Evolutionary conservation across 192 early-diverging fungal species (phyloP).

Genomic region (Backusella australiensis): DNA sequence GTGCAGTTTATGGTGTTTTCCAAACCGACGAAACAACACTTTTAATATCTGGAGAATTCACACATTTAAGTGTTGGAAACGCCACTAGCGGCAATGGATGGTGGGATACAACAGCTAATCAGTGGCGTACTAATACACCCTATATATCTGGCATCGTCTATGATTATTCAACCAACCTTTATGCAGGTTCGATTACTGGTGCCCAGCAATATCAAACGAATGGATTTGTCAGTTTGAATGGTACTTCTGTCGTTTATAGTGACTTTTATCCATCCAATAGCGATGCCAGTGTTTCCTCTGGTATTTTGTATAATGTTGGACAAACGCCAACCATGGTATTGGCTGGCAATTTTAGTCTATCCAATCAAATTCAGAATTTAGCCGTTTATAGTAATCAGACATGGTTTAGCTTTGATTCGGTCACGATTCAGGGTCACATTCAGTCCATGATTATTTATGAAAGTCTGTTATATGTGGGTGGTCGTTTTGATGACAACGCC

Average conservation of each 20-base stretch:
- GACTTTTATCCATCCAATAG: neutral
- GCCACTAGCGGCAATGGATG: slow-evolving; percentile 7
- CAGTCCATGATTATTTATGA: slow-evolving; percentile 45
- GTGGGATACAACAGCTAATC: slow-evolving; percentile 7
- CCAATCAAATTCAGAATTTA: slow-evolving; percentile 41
- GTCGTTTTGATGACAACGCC: slow-evolving; percentile 36
- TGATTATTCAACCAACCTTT: slow-evolving; percentile 1
- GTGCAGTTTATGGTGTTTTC: slow-evolving; percentile 10
- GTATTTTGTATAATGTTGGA: slow-evolving; percentile 1
- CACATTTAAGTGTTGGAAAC: neutral
- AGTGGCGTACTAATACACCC: neutral
- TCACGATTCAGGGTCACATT: slow-evolving; percentile 46
- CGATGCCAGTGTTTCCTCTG: neutral
- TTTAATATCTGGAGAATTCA: slow-evolving; percentile 15
- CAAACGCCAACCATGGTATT: slow-evolving; percentile 35
- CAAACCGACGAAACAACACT: neutral
- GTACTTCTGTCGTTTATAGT: neutral
- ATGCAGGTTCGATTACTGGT: slow-evolving; percentile 4
- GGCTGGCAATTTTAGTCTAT: slow-evolving; percentile 53
- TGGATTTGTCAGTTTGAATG: slow-evolving; percentile 12
- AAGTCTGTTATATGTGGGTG: slow-evolving; percentile 56
- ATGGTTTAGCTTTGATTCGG: slow-evolving; percentile 40
- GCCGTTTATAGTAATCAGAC: slow-evolving; percentile 43
- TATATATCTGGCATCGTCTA: slow-evolving; percentile 17
- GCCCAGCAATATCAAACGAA: slow-evolving; percentile 14